Base-by-base conservation (phyloP, 2,329 filamentous ascomycete genomes). In the Penicillium aurantiogriseum region DNA sequence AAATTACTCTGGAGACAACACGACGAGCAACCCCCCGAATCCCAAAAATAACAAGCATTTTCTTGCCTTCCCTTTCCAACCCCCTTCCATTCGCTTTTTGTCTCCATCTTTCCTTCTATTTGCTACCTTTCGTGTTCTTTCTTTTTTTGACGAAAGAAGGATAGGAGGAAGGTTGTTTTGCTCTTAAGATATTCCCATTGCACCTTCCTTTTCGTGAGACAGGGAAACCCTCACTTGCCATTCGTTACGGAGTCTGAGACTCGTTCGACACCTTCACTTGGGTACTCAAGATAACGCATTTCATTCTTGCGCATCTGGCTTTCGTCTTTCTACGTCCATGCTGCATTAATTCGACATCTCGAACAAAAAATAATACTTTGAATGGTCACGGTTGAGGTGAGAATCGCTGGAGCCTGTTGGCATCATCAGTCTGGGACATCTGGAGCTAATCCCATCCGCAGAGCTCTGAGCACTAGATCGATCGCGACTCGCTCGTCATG, bases 401-500 rank as follows among this genome's bases (percentile, higher is more conserved):
- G 70, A 57, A 35, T 40, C 31, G 8, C 21, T 15, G 2, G 10
- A 27, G 39, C 17, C 17, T 17, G 5, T 17, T 23, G 3, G 11
- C 21, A 43, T 15, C 19, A 35, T 13, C 29, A 5, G 40, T 4
- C 5, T n/a, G 10, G 19, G 17, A 35, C 15, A 13, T 33, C 21
- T 9, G 48, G 27, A 23, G 17, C 40, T 56, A 47, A 56, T 17
- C 10, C 25, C 19, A 15, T 10, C n/a, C 8, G n/a, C 33, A 62
- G 53, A 61, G 43, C 54, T 59, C 49, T 43, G 10, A 56, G 25
- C 42, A 54, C 53, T 59, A 52, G 52, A 60, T 60, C 60, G 56
- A 66, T 60, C 60, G 43, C 63, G 59, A 63, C 60, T 59, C 54
- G 51, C 55, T 57, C 59, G 75, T 66, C 74, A 84, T 84, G 82